Evolutionary conservation across 495 filamentous ascomycete genomes (phyloP), one percentile per base, ranked within the genome.

Genomic region (Endocarpon pusillum): DNA sequence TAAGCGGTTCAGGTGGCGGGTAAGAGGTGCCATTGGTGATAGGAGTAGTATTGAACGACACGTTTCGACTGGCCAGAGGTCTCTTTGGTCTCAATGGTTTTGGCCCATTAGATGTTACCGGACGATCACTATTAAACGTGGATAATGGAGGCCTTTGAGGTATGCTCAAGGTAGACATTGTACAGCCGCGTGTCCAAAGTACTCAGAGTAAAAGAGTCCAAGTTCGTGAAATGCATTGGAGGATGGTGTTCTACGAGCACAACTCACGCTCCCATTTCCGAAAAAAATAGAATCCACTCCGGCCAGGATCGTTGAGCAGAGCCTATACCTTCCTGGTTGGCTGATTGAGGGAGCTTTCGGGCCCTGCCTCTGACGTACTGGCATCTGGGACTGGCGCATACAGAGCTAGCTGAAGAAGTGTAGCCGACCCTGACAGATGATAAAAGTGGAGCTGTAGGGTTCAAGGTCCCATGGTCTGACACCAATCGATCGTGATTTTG

Each of bases 301-400:
- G n/a, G n/a, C n/a, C n/a, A n/a, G n/a, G n/a, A n/a, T n/a, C n/a
- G n/a, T n/a, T n/a, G 28, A 31, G 7, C 28, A 5, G 19, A 17
- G 28, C 12, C 28, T 4, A 5, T 31, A 14, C 28, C 12, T 31
- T 5, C 12, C 28, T 17, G 5, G 12, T 15, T 5, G 14, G 12
- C 28, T 5, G n/a, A n/a, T n/a, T n/a, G n/a, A n/a, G n/a, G n/a
- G n/a, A n/a, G n/a, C n/a, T n/a, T n/a, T n/a, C n/a, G n/a, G n/a
- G n/a, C 19, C 12, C 19, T n/a, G 28, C 28, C 28, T 5, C 28
- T 31, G 28, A 31, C 28, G 28, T 31, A 31, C 28, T 5, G 28
- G 28, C 28, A 17, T 14, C 4, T n/a, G 5, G 12, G 7, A 14
- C 12, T 31, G 12, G 28, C 28, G 28, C n/a, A n/a, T n/a, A n/a